Base-by-base conservation (phyloP, 192 early-diverging fungal genomes). In the Phycomyces blakesleeanus region DNA sequence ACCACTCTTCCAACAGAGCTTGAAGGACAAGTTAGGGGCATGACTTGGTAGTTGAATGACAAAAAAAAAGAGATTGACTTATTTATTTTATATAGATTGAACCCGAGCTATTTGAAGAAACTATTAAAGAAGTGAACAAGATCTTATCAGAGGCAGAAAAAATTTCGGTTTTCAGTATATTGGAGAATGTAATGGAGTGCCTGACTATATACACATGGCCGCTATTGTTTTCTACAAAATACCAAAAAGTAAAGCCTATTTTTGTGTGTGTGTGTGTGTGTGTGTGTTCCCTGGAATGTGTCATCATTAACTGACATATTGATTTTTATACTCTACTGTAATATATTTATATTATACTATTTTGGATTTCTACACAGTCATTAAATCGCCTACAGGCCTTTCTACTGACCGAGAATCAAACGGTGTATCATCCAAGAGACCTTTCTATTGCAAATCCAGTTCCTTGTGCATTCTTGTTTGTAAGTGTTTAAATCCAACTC, bases 171-270 rank as follows among this genome's bases (percentile, higher is more conserved):
- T 26, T 22, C 22, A 59, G 53, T 59, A 59, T 69, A 9, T 57
- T 75, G 41, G 63, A 75, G 39, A 75, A 75, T 53, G 53, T 75
- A 26, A 64, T 75, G 63, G 73, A 75, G 34, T 66, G 52, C 42
- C 16, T 67, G 15, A 75, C 73, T 20, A 70, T 75, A 18, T 75
- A 75, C 47, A 38, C 62, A 10, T 75, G 68, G 73, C 68, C 73
- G 9, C 29, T 75, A 0, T 49, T 69, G 14, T 70, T 66, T 29
- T 50, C 58, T 7, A 66, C 68, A 5, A 44, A 75, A 42, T 70
- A 75, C 47, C 73, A 75, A 50, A 63, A 59, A 59, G 64, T 66
- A 57, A 62, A 62, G n/a, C 16, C 2, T 27, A 27, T 62, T 40
- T 41, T n/a, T 34, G 29, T 34, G 29, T 7, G 7, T 34, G 29